Evolutionary conservation across 129 eudicot species (phyloP), one percentile per base, ranked within the genome.

Genomic region (Ambrosia trifida): DNA sequence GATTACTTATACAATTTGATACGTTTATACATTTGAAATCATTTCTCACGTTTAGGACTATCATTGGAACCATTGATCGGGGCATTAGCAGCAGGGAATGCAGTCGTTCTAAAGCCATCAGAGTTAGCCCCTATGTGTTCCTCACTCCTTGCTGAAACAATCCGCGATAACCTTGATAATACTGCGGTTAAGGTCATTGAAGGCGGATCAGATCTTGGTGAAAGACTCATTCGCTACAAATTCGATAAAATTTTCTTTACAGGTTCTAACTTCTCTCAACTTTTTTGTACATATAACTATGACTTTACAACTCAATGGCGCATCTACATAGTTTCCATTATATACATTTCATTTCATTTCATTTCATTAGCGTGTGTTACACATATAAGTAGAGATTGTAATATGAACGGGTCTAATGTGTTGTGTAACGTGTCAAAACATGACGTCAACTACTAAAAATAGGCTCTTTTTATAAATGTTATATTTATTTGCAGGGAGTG

Each of bases 201-300:
- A 80, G 98, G 98, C 32, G 98, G 87, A 43, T 45, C 70, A 7
- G 68, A 87, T 62, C 78, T 67, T 2, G 74, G 82, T 41, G 76
- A 85, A 59, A 66, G 65, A 45, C 88, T 93, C 44, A 77, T 93
- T 78, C 88, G 81, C 68, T 84, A 62, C 14, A 93, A 87, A 85
- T 93, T 95, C 85, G 96, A 93, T 78, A 89, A 93, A 73, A 93
- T 93, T 49, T 81, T 93, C 78, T 93, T 93, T 66, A 93, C 98
- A 83, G 98, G 98, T 91, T 74, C 7, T 61, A 0, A 40, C 36
- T 53, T 45, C n/a, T 43, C 64, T 40, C 44, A 53, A 53, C 3
- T 9, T 16, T 59, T 14, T 24, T 43, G 5, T 47, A 4, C 14
- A 8, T 11, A 33, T 12, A 14, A 33, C 3, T 31, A 12, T n/a